Evolutionary conservation across 805 yeast species (phyloP), one percentile per base, ranked within the genome.

Genomic region (Hanseniaspora meyeri): DNA sequence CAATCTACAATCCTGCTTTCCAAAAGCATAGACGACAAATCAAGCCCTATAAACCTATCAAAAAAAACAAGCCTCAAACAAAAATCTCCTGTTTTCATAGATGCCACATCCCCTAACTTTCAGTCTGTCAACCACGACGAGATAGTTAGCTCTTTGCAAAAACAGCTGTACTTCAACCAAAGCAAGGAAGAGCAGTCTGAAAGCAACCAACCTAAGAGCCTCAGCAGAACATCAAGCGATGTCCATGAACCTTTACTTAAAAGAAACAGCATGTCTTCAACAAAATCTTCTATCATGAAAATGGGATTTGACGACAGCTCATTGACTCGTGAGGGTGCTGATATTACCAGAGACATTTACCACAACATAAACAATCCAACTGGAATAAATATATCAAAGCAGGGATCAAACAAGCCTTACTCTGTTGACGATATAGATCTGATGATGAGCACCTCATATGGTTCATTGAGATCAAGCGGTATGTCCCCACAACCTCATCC

Each of bases 331-430:
- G 65, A 64, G 12, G 74, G 72, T 1, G 74, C 71, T 31, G 73
- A 71, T 59, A 69, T 71, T 5, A 62, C 72, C 4, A 61, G 73
- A 60, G 74, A 71, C 38, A 65, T 71, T 5, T 71, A 69, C 58
- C 65, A 63, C 27, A 52, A 64, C 51, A 63, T 62, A 8, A 52
- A 57, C 11, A 57, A 43, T 34, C 52, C 52, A 14, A 46, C 52
- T 37, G 55, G 43, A 5, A 45, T 48, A 3, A 24, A 36, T 12
- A 46, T 45, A 17, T 58, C 55, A 37, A 55, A 56, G 17, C 43
- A 39, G 17, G 57, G 60, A 19, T 45, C 43, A 6, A 58, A 54
- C 19, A 62, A 57, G 46, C 59, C 59, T 7, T 59, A 58, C 20
- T 63, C 69, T 2, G 53, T 60, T 36, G 71, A 67, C 48, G 69